Evolutionary conservation across 768 basidiomycete species (phyloP), one percentile per base, ranked within the genome.

Genomic region (Mrakia gelida): DNA sequence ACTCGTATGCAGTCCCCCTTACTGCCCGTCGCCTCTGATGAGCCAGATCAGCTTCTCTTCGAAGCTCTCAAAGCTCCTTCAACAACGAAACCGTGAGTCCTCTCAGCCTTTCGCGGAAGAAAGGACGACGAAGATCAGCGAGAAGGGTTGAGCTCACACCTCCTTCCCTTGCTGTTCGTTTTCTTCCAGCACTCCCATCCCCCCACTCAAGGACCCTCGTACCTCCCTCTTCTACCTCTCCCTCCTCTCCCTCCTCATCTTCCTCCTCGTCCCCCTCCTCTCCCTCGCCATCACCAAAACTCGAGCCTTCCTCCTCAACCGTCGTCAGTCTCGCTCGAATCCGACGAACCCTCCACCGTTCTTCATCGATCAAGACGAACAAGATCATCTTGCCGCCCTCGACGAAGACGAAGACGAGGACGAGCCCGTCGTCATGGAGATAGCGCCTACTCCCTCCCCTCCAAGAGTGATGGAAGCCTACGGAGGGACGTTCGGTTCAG

Each of bases 171-270:
- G 11, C 30, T 38, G 5, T 18, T 10, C 63, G 4, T 28, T 38
- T 23, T 9, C 18, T 30, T n/a, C 21, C 21, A 67, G 75, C 3
- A 26, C 45, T 2, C 49, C 62, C 8, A 54, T 34, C 49, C 67
- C 75, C 1, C 63, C 75, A 1, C 63, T 30, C 45, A 34, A 56
- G 21, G 76, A 77, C 43, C 70, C 76, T 28, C 70, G 76, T n/a
- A 77, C 70, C 0, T 4, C 15, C 7, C 70, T 77, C 70, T 56
- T 71, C 76, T 63, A 71, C 32, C 76, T 77, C 41, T 32, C 70
- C 61, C 28, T 72, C n/a, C 26, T 72, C 70, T 77, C 76, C 15
- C 21, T 77, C 59, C 1, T 61, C 41, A 1, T 77, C 41, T 38
- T 77, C 54, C 54, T 65, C 28, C 26, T 77, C 70, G 68, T 56